phyloP scores from a whole-genome alignment of 23 red algal genomes.

The Pyropia haitanensis region DNA sequence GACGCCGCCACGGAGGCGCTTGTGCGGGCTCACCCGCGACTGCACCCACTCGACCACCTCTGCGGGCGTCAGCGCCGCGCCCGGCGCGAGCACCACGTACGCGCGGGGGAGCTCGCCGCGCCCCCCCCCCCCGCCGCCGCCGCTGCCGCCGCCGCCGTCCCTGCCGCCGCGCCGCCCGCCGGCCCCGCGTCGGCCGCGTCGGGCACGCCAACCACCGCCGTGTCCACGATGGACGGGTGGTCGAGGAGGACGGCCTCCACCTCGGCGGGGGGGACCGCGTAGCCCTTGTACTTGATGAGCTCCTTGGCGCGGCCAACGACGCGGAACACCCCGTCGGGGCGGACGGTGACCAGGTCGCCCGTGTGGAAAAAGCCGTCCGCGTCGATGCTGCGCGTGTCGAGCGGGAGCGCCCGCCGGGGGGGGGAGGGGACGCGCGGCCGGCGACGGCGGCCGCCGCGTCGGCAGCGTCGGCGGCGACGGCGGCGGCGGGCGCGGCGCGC shows the following conservation, averaged over 20 bases:
- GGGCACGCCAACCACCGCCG: conserved; percentile 13
- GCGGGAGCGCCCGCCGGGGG: too few relatives aligned
- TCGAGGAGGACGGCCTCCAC: conserved; percentile 9
- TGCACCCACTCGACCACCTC: not conserved
- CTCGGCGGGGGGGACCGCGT: conserved; percentile 5
- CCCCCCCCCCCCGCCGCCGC: too few relatives aligned
- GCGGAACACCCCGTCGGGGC: conserved; percentile 8
- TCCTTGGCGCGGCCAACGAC: conserved; percentile 15
- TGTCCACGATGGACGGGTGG: conserved; percentile 6
- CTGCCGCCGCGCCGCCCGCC: too few relatives aligned
- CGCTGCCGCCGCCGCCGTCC: too few relatives aligned
- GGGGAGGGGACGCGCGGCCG: too few relatives aligned
- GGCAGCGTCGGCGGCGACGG: too few relatives aligned
- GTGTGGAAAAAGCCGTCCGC: conserved; percentile 20
- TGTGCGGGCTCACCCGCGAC: not conserved
- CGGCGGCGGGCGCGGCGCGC: not conserved
- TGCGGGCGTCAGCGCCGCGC: not conserved
- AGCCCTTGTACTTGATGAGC: conserved; percentile 12
- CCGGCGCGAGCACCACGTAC: not conserved
- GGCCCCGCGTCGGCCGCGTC: conserved; percentile 1
- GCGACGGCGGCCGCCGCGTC: too few relatives aligned
- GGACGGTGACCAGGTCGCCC: conserved; percentile 8
- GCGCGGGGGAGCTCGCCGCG: not conserved
- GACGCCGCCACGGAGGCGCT: not conserved
- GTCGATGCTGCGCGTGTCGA: not conserved